phyloP scores from a whole-genome alignment of 306 rosid species.

The Carpinus fangiana region DNA sequence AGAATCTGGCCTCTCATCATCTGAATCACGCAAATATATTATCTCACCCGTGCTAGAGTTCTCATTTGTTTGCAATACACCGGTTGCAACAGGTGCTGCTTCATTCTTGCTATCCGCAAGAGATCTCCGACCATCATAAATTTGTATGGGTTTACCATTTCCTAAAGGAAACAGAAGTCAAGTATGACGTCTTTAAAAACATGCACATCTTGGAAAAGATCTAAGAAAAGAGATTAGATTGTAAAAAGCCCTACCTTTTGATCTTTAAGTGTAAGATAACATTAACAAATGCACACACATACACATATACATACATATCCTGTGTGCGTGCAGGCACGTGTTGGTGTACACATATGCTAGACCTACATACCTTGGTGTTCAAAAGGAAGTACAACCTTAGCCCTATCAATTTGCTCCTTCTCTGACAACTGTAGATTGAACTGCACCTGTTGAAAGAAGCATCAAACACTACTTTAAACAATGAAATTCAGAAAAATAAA shows the following conservation, averaged over 20 bases:
- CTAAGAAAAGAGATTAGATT: background rate
- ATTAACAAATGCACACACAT: background rate
- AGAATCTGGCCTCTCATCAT: conserved; percentile 97
- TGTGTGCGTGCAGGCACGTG: too few relatives aligned
- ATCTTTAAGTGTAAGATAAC: background rate
- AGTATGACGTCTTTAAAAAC: background rate
- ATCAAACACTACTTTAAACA: background rate
- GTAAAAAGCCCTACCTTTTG: background rate
- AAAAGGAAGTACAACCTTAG: conserved; percentile 89
- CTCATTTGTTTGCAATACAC: conserved; percentile 32
- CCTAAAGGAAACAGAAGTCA: conserved; percentile 43
- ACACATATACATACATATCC: too few relatives aligned
- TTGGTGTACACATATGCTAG: too few relatives aligned
- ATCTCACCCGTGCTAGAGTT: conserved; percentile 79
- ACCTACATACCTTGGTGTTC: conserved; percentile 78
- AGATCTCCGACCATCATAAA: conserved; percentile 85
- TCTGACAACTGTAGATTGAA: conserved; percentile 87
- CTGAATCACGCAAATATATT: conserved; percentile 85
- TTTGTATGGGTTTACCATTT: conserved; percentile 73
- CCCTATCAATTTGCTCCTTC: conserved; percentile 85
- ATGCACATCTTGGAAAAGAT: conserved; percentile 12
- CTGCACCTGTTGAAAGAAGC: conserved; percentile 59
- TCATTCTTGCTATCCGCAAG: conserved; percentile 46
- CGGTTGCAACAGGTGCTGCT: conserved; percentile 31
- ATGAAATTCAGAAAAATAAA: background rate